phyloP scores from a whole-genome alignment of 108 stramenopile species.

The Fragilaria crotonensis region DNA sequence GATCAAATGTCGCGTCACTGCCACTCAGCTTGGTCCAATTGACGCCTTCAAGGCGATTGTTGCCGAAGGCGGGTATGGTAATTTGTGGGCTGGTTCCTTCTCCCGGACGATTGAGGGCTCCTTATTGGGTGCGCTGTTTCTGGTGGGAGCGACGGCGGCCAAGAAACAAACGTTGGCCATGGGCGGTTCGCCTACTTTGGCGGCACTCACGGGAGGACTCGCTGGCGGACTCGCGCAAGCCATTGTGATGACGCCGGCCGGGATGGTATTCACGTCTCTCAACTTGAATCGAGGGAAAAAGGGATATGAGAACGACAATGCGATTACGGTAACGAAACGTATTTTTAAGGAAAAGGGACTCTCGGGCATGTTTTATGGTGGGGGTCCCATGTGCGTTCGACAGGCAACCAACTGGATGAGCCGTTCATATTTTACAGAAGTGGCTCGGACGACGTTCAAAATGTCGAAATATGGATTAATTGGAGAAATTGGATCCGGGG shows the following conservation, averaged over 20 bases:
- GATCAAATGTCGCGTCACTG: slow-evolving; percentile 41
- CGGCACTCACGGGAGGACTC: slow-evolving; percentile 32
- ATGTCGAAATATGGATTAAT: slow-evolving; percentile 32
- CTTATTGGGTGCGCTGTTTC: slow-evolving; percentile 37
- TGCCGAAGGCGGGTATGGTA: slow-evolving; percentile 23
- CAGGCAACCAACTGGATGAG: slow-evolving; percentile 52
- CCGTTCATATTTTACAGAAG: slow-evolving; percentile 38
- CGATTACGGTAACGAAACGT: slow-evolving; percentile 26
- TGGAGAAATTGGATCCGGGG: slow-evolving; percentile 44
- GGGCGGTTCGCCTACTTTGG: slow-evolving; percentile 20
- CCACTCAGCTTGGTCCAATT: slow-evolving; percentile 3
- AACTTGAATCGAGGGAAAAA: slow-evolving; percentile 29
- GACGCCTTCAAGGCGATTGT: slow-evolving; percentile 25
- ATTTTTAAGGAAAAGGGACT: slow-evolving; percentile 35
- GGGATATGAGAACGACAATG: slow-evolving; percentile 37
- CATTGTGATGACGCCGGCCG: slow-evolving; percentile 49
- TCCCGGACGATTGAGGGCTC: slow-evolving; percentile 38
- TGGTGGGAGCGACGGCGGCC: slow-evolving; percentile 19
- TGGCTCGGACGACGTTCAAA: slow-evolving; percentile 28
- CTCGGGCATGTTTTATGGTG: slow-evolving; percentile 26
- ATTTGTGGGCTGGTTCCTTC: slow-evolving; percentile 39
- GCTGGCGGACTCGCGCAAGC: slow-evolving; percentile 47
- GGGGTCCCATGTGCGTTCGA: slow-evolving; percentile 31
- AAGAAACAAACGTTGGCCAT: slow-evolving; percentile 26
- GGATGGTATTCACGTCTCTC: slow-evolving; percentile 42